phyloP scores from a whole-genome alignment of 2,329 filamentous ascomycete genomes.

The Teratosphaeria nubilosa region DNA sequence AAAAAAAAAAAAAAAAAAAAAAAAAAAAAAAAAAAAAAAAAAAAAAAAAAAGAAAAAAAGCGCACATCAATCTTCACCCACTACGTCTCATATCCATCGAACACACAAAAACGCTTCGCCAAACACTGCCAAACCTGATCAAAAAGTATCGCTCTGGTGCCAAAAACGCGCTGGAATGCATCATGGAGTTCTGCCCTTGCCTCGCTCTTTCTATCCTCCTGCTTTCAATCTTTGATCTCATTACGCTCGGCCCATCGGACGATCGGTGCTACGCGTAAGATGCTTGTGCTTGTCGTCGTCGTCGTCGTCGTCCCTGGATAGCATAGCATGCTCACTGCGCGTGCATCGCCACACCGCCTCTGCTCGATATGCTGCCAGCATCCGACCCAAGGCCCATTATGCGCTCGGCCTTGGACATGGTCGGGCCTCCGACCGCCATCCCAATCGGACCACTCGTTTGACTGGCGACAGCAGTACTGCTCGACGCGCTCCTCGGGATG shows the following conservation, averaged over 20 bases:
- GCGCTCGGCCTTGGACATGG: conserved; percentile 3
- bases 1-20: too few relatives aligned
- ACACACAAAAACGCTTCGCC: background rate
- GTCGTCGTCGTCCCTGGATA: background rate
- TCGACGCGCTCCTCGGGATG: conserved; percentile 4
- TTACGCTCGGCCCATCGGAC: too few relatives aligned
- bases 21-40: background rate
- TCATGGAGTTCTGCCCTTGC: background rate
- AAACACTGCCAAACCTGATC: background rate
- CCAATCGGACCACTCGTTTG: background rate
- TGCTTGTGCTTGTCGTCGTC: background rate
- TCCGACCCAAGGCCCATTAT: conserved; percentile 3
- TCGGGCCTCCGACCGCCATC: background rate
- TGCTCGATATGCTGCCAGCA: background rate
- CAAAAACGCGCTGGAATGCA: background rate
- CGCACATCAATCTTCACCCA: background rate
- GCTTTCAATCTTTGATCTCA: too few relatives aligned
- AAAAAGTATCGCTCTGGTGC: background rate
- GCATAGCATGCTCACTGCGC: background rate
- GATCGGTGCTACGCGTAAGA: background rate
- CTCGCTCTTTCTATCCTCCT: background rate
- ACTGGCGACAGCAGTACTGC: background rate
- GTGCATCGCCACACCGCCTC: background rate
- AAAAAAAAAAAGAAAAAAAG: background rate
- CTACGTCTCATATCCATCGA: background rate